Conservation (phyloP, 805 yeast species). For the Myxozyma nipponensis region DNA sequence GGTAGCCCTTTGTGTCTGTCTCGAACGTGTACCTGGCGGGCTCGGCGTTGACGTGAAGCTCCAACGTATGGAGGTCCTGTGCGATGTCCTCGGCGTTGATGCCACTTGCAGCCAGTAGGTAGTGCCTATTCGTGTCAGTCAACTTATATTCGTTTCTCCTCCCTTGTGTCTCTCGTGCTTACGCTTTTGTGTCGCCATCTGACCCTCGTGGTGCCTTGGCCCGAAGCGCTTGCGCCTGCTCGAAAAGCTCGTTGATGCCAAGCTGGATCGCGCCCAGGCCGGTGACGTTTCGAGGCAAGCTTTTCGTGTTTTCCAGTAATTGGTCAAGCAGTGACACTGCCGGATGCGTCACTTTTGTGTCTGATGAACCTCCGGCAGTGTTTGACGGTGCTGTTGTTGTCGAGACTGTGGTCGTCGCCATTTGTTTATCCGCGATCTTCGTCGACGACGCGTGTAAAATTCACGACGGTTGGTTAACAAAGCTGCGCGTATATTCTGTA, state of each 20-base stretch:
- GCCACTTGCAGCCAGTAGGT: constrained; percentile 84
- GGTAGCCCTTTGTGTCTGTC: constrained; percentile 57
- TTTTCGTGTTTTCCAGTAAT: constrained; percentile 23
- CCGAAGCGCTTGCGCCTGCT: constrained; percentile 58
- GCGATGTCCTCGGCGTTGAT: constrained; percentile 81
- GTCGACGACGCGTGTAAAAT: neutral
- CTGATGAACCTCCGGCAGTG: neutral
- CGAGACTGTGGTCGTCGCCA: neutral
- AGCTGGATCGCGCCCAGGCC: constrained; percentile 71
- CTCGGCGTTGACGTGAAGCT: constrained; percentile 35
- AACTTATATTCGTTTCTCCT: too few species aligned
- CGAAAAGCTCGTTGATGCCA: constrained; percentile 72
- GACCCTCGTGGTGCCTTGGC: constrained; percentile 39
- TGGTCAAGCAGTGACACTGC: constrained; percentile 26
- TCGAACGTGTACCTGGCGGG: constrained; percentile 28
- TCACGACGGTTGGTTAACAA: neutral
- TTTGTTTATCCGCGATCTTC: too few species aligned
- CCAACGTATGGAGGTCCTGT: constrained; percentile 44
- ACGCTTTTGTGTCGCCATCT: constrained; percentile 41
- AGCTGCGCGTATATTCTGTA: too few species aligned
- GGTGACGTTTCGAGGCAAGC: constrained; percentile 25
- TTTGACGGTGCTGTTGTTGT: neutral
- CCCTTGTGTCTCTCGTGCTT: neutral
- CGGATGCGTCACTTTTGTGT: constrained; percentile 7
- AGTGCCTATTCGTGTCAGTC: constrained; percentile 46